Evolutionary conservation across 2,329 filamentous ascomycete genomes (phyloP), one percentile per base, ranked within the genome.

Genomic region (Cladosporium velox): DNA sequence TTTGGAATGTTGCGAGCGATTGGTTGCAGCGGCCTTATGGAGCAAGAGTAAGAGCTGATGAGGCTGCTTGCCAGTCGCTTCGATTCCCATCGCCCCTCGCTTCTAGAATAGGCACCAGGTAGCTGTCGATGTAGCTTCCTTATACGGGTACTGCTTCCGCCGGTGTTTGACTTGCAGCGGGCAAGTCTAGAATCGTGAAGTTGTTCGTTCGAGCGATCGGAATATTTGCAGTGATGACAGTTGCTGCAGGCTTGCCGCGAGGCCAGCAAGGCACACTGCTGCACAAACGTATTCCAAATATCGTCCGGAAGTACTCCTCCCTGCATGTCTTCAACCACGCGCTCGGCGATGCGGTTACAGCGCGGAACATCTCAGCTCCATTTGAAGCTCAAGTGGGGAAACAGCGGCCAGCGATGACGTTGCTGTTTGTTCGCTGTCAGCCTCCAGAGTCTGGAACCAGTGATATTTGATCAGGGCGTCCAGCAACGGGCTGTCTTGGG

Each of bases 1-100:
- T 38, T 41, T 54, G 24, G 55, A 58, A 58, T 35, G 55, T n/a
- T 58, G 55, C 10, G n/a, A 35, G 55, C 34, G n/a, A 63, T 63
- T 63, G 60, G 60, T 54, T 47, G 41, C 41, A 47, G 41, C n/a
- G 41, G 52, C 52, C 28, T 15, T 55, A 30, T 32, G 30, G 30
- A 55, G 52, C 6, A 34, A 32, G 10, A 21, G n/a, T 26, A 54
- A 24, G 21, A 38, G n/a, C 55, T 34, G 55, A 15, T 26, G 21
- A 41, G 14, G 11, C 55, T 26, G 34, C 34, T 41, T 28, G 24
- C 4, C 14, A 26, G n/a, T 38, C 24, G 41, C n/a, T 47, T n/a
- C 18, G 32, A 7, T 34, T 34, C 32, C 10, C 32, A 34, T 34
- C 32, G 32, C 32, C 41, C 5, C 41, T 44, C 18, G 15, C 15